Percentiles rank a stretch among this genome's conserved stretches.
phyloP scores from a whole-genome alignment of 2,329 filamentous ascomycete species.

The Alternaria ethzedia region DNA sequence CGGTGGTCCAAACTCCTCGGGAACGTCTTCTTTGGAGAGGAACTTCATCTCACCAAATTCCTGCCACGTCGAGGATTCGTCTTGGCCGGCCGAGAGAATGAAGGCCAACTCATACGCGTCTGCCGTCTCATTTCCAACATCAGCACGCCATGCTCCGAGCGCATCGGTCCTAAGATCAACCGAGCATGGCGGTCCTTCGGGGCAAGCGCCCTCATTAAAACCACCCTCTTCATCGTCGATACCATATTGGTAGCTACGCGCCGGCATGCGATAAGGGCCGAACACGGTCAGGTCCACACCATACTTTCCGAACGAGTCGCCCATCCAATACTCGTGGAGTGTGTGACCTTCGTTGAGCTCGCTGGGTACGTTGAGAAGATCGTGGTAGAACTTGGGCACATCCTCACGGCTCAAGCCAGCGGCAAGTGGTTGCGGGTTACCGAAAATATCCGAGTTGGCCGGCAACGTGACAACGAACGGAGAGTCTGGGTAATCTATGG shows the following conservation, averaged over 20 bases:
- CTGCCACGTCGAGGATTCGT: constrained; percentile 63
- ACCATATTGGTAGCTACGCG: constrained; percentile 58
- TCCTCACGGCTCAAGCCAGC: constrained; percentile 53
- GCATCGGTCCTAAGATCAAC: constrained; percentile 59
- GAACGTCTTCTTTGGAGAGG: constrained; percentile 54
- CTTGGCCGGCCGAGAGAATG: constrained; percentile 62
- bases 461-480: constrained; percentile 58
- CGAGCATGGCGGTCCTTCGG: constrained; percentile 52
- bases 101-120: constrained; percentile 60
- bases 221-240: constrained; percentile 52
- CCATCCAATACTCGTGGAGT: constrained; percentile 65
- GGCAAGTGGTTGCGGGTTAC: constrained; percentile 56
- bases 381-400: constrained; percentile 59
- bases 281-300: constrained; percentile 62
- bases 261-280: constrained; percentile 59
- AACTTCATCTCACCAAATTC: constrained; percentile 65
- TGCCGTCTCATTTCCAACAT: constrained; percentile 59
- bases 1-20: constrained; percentile 59
- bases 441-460: constrained; percentile 57
- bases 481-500: constrained; percentile 59
- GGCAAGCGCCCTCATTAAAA: constrained; percentile 59
- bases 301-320: constrained; percentile 60
- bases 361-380: constrained; percentile 58
- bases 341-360: constrained; percentile 61
- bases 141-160: constrained; percentile 57